These are phyloP conservation scores for Nakazawaea populi DNA, from an alignment of 805 yeast species.

Conservation along the genomic window DNA sequence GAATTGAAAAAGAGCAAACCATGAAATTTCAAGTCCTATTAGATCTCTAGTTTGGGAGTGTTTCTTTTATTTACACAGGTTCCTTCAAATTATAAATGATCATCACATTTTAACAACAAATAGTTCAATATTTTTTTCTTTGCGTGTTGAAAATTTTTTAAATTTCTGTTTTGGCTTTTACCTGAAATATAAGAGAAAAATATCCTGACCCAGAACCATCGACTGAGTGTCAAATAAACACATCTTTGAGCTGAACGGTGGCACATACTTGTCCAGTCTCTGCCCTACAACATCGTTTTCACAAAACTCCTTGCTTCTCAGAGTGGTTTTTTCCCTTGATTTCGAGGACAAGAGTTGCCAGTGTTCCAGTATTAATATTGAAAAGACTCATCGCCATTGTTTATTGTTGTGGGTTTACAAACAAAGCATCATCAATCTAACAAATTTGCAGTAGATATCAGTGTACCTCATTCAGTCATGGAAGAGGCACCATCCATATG, in stretches of 20 bases:
- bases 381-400: too few relatives aligned
- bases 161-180: neutral
- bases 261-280: neutral
- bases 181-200: neutral
- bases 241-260: neutral
- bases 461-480: neutral
- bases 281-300: neutral
- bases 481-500: conserved; percentile 22
- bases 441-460: too few relatives aligned
- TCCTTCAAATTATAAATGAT: too few relatives aligned
- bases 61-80: too few relatives aligned
- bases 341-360: too few relatives aligned
- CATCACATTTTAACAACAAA: too few relatives aligned
- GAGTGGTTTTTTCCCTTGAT: too few relatives aligned
- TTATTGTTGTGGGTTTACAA: neutral
- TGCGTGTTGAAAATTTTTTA: neutral
- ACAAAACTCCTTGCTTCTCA: too few relatives aligned
- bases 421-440: neutral
- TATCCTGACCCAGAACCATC: neutral
- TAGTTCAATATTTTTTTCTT: too few relatives aligned
- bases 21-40: too few relatives aligned
- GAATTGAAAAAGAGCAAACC: too few relatives aligned
- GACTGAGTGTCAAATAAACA: neutral
- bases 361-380: too few relatives aligned
- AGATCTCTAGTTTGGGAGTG: neutral